Evolutionary conservation across 768 basidiomycete genomes (phyloP).

Genomic region (Tricholoma sp.): DNA sequence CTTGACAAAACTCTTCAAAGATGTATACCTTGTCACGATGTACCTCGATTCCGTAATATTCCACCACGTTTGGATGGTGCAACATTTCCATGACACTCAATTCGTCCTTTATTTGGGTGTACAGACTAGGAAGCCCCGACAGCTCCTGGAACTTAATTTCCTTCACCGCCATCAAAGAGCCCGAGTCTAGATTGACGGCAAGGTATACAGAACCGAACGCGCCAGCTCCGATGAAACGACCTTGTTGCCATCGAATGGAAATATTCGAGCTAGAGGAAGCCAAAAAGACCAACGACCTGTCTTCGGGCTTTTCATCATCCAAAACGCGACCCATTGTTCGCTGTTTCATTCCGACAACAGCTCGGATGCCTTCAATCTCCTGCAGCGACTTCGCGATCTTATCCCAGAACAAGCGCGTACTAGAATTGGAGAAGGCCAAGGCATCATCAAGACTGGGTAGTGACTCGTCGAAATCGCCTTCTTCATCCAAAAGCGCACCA

Average conservation of each 20-base stretch:
- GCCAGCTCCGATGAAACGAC: constrained; percentile 96
- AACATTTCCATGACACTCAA: constrained; percentile 97
- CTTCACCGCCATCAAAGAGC: constrained; percentile 97
- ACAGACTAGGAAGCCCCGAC: constrained; percentile 80
- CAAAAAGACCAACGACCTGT: constrained; percentile 88
- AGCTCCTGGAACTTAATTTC: constrained; percentile 97
- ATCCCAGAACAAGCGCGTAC: constrained; percentile 75
- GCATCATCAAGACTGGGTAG: constrained; percentile 33
- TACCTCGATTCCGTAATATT: constrained; percentile 98
- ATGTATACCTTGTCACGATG: constrained; percentile 99
- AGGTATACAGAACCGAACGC: constrained; percentile 99
- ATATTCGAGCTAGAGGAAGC: constrained; percentile 96
- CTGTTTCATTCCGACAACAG: constrained; percentile 58
- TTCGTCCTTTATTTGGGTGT: constrained; percentile 93
- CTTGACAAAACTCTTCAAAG: constrained; percentile 97
- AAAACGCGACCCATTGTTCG: constrained; percentile 86
- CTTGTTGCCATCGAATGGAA: constrained; percentile 97
- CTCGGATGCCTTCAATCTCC: constrained; percentile 62
- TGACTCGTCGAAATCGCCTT: constrained; percentile 42
- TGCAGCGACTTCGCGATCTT: constrained; percentile 53
- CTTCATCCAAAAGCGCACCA: constrained; percentile 38
- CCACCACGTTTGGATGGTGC: constrained; percentile 95
- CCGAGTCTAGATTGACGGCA: constrained; percentile 93
- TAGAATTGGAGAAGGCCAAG: constrained; percentile 51
- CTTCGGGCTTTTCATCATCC: constrained; percentile 90